Evolutionary conservation across 1,139 yeast species (phyloP).

Genomic region (Pneumocystis wakefieldiae): DNA sequence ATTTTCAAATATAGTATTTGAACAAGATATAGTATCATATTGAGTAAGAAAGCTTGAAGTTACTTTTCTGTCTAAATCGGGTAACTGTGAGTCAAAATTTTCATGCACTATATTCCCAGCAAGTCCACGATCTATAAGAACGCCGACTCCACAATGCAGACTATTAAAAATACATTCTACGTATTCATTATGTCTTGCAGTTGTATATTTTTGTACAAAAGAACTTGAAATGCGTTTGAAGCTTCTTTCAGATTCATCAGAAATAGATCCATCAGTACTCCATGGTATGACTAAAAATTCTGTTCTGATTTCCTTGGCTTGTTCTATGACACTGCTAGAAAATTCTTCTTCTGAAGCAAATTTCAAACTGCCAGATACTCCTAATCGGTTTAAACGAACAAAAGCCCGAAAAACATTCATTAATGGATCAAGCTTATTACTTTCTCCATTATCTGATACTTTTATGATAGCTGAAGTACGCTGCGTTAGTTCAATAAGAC

Average conservation of each 20-base stretch:
- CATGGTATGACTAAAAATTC: slow-evolving; percentile 12
- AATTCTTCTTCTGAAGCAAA: slow-evolving; percentile 8
- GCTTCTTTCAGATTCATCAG: slow-evolving; percentile 7
- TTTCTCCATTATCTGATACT: slow-evolving; percentile 11
- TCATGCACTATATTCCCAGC: slow-evolving; percentile 5
- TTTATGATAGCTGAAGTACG: slow-evolving; percentile 11
- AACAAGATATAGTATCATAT: neutral
- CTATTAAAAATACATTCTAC: neutral
- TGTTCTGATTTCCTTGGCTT: slow-evolving; percentile 3
- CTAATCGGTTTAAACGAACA: slow-evolving; percentile 5
- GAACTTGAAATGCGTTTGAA: slow-evolving; percentile 4
- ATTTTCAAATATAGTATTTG: neutral
- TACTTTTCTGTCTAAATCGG: neutral
- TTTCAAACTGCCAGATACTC: slow-evolving; percentile 9
- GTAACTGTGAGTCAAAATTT: slow-evolving; percentile 2
- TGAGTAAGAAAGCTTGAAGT: neutral
- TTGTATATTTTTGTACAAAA: slow-evolving; percentile 2
- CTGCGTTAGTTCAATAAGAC: slow-evolving; percentile 12
- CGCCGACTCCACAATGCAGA: slow-evolving; percentile 1
- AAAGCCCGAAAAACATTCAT: slow-evolving; percentile 9
- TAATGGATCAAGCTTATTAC: slow-evolving; percentile 9
- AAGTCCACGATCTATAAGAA: neutral
- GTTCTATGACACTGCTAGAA: slow-evolving; percentile 4
- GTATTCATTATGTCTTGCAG: slow-evolving; percentile 6
- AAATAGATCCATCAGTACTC: slow-evolving; percentile 5